These are phyloP conservation scores for Botrytis sinoallii DNA, from an alignment of 2,329 filamentous ascomycete genomes.

Conservation along the genomic window DNA sequence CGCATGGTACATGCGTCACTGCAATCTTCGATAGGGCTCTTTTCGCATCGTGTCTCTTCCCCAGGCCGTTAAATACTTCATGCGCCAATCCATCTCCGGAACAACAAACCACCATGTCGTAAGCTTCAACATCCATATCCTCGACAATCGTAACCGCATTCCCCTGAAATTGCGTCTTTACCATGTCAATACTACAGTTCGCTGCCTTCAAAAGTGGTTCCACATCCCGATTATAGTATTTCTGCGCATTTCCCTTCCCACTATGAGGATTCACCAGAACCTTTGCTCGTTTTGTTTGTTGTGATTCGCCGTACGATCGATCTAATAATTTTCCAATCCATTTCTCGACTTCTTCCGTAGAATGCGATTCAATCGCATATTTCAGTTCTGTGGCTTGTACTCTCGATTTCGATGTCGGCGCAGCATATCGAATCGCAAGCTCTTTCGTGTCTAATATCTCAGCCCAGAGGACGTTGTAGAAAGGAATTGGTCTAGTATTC, in stretches of 20 bases:
- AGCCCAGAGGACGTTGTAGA: constrained; percentile 83
- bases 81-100: constrained; percentile 90
- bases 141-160: constrained; percentile 77
- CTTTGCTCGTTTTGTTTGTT: constrained; percentile 73
- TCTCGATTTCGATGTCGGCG: constrained; percentile 54
- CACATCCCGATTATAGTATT: constrained; percentile 70
- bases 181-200: constrained; percentile 70
- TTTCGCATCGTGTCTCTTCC: constrained; percentile 69
- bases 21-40: constrained; percentile 74
- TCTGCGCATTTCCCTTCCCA: constrained; percentile 73
- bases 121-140: constrained; percentile 72
- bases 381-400: constrained; percentile 60
- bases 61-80: constrained; percentile 93
- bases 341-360: constrained; percentile 31
- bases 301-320: constrained; percentile 67
- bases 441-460: constrained; percentile 54
- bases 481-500: constrained; percentile 57
- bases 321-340: constrained; percentile 67
- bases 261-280: constrained; percentile 89
- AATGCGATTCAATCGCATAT: constrained; percentile 49
- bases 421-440: constrained; percentile 71
- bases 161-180: constrained; percentile 67
- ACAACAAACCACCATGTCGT: constrained; percentile 82
- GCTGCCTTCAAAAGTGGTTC: constrained; percentile 82
- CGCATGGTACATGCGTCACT: constrained; percentile 84